These are phyloP conservation scores for Alternaria consortialis DNA, from an alignment of 2,329 filamentous ascomycete species.

Conservation along the genomic window DNA sequence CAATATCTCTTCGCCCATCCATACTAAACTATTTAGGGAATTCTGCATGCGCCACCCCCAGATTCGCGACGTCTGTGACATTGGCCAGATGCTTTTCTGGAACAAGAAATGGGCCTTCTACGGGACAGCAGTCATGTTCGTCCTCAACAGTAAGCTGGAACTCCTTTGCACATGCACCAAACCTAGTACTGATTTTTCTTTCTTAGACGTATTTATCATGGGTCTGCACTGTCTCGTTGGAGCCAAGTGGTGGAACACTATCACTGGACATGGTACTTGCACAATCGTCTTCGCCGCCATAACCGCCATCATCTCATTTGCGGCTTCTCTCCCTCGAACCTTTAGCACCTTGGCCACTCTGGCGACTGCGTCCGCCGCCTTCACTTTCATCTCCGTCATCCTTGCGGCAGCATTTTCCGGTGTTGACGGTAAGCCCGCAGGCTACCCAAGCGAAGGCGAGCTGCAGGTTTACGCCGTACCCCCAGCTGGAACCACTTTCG, in stretches of 20 bases:
- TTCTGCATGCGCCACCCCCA: constrained; percentile 92
- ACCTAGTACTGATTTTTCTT: not conserved
- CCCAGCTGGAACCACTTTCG: constrained; percentile 76
- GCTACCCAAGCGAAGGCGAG: constrained; percentile 66
- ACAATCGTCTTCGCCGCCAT: constrained; percentile 83
- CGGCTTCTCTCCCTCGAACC: constrained; percentile 84
- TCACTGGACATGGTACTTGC: constrained; percentile 75
- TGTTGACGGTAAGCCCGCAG: constrained; percentile 76
- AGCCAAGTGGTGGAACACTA: constrained; percentile 89
- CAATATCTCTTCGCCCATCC: not conserved
- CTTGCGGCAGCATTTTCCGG: constrained; percentile 84
- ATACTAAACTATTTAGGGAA: constrained; percentile 66
- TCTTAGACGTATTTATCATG: constrained; percentile 38
- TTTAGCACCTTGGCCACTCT: constrained; percentile 82
- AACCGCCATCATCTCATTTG: constrained; percentile 76
- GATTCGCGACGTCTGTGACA: constrained; percentile 90
- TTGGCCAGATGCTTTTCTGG: constrained; percentile 95
- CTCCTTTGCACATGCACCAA: not conserved
- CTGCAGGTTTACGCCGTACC: constrained; percentile 76
- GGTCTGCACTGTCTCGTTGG: constrained; percentile 84
- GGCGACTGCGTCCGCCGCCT: constrained; percentile 80
- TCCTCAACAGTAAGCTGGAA: constrained; percentile 88
- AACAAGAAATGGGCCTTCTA: constrained; percentile 76
- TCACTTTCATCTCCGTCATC: constrained; percentile 89
- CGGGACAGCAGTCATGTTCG: constrained; percentile 82